Percentiles rank a stretch among this genome's conserved stretches.
Evolutionary conservation across 163 green algal genomes (phyloP).

Genomic region (Coccomyxa subellipsoidea): DNA sequence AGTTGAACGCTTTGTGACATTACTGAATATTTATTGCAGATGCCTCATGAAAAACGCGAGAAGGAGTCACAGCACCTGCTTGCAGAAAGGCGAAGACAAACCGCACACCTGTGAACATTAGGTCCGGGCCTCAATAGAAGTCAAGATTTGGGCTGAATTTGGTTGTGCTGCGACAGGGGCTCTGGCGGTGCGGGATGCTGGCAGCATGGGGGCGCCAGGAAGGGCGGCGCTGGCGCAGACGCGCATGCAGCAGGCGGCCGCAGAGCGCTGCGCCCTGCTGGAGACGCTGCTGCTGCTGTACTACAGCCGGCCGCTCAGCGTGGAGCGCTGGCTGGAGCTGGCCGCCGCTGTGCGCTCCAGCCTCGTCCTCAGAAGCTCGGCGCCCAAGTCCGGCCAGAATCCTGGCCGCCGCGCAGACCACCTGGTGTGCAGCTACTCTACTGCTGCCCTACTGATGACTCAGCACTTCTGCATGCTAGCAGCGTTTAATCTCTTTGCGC

Average conservation of each 20-base stretch:
- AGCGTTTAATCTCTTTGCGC: too few relatives aligned
- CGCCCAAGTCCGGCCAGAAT: neutral
- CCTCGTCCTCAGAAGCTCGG: neutral
- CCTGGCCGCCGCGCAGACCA: neutral
- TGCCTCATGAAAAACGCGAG: too few relatives aligned
- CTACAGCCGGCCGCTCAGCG: neutral
- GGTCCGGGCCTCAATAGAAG: too few relatives aligned
- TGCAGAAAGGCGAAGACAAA: too few relatives aligned
- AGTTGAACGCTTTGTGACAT: too few relatives aligned
- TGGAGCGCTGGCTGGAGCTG: slow-evolving; percentile 25
- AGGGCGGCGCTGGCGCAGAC: neutral
- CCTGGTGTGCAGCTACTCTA: neutral
- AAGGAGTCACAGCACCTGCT: too few relatives aligned
- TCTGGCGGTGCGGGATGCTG: neutral
- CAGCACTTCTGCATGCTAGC: too few relatives aligned
- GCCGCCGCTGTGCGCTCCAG: slow-evolving; percentile 4
- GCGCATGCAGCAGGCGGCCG: neutral
- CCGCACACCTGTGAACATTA: too few relatives aligned
- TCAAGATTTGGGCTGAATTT: too few relatives aligned
- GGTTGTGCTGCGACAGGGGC: neutral
- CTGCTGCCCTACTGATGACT: too few relatives aligned
- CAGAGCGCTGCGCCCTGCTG: slow-evolving; percentile 33
- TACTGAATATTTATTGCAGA: too few relatives aligned
- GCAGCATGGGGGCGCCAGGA: neutral
- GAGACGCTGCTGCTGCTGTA: slow-evolving; percentile 8